Evolutionary conservation across 2,329 filamentous ascomycete species (phyloP), one percentile per base, ranked within the genome.

Genomic region (Colletotrichum truncatum): DNA sequence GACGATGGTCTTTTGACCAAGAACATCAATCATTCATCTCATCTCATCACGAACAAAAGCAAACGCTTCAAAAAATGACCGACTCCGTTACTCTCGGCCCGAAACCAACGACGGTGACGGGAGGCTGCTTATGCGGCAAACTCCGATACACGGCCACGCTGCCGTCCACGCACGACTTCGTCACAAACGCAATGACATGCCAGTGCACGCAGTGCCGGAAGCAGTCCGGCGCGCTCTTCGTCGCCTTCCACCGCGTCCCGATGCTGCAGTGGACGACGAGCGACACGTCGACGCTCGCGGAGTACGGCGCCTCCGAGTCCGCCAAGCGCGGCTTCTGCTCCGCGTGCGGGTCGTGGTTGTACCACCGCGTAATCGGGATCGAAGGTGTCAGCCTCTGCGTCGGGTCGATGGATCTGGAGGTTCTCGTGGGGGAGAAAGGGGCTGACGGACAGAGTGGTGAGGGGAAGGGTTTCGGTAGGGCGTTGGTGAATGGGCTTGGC

Each of bases 171-270:
- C 81, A 84, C 62, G 77, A 85, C 66, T 86, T 84, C 66, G 66
- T 72, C 64, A 71, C 36, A 25, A 66, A 84, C 82, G 77, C 77
- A 65, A 72, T 74, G 46, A 84, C 81, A 6, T 88, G 85, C 71
- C 84, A 87, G 69, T 87, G 85, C 75, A 83, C 81, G 6, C 84
- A 86, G 71, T 87, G 84, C 73, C 84, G 85, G 70, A 83, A 83
- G 61, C 78, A 82, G 64, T 82, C 82, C 7, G 84, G 84, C 54
- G 72, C 79, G 4, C 77, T 87, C 56, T 73, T 85, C 69, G 76
- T 80, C 66, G 73, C 76, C 59, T 73, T 77, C 51, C 79, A 85
- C 69, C 70, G 59, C 5, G 69, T 84, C 1, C 77, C 77, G 56
- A 72, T 76, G 41, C 71, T 85, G 21, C 69, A 63, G 3, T 84